Base-by-base conservation (phyloP, 768 basidiomycete species). In the Pisolithus tinctorius region DNA sequence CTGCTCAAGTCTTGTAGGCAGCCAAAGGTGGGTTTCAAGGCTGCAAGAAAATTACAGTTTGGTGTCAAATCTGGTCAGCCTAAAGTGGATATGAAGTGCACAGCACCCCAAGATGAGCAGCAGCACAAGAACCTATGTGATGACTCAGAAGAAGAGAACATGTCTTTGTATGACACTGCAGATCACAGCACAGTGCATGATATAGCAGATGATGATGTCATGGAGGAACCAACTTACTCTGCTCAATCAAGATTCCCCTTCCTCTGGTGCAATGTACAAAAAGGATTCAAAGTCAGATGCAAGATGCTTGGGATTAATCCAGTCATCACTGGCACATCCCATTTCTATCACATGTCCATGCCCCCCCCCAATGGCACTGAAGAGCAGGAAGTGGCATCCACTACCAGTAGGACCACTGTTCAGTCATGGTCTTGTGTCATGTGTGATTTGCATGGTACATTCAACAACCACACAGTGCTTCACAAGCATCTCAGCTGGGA, bases 181-280 rank as follows among this genome's bases (percentile, higher is more conserved):
- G 20, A 20, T 20, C 20, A 20, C 20, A 20, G 20, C 20, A 20
- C n/a, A 67, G 4, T 53, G 62, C 2, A 63, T 80, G 39, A 37
- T 76, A 29, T 51, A 63, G 4, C 69, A 67, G 10, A 52, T 78
- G 11, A 63, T 80, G 39, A 37, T 76, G 31, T 51, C 63, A 4
- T 69, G 67, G 11, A 52, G 11, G 67, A 74, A 47, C 52, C 52
- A 11, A 50, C 74, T n/a, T 63, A 64, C 0, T 58, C 66, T 1
- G 53, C 69, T 25, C 65, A 68, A 10, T 56, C 54, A 16, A 69
- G 67, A 46, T 70, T 84, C 4, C 84, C 84, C 0, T 86, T 86
- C 59, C 68, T 83, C 17, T 66, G 62, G 26, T 76, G 80, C 14
- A 80, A 78, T 56, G 57, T 86, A 16, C 69, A 72, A 13, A 57